Evolutionary conservation across 169 alveolate species (phyloP).

Genomic region (Eimeria tenella): DNA sequence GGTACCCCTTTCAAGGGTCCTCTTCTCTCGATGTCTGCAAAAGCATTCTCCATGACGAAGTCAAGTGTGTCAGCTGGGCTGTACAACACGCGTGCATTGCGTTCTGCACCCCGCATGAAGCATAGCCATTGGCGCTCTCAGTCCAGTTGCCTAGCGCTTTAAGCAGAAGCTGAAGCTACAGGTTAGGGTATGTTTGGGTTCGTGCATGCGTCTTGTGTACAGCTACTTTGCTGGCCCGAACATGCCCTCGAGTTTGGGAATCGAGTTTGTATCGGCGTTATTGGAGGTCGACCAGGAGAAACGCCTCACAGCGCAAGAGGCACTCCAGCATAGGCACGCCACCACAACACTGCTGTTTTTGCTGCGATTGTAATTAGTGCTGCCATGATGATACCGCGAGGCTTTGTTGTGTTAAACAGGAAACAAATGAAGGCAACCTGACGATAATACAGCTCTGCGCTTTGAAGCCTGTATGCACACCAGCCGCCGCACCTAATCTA

Average conservation of each 20-base stretch:
- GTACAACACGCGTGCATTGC: neutral
- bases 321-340: slow-evolving; percentile 30
- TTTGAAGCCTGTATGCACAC: too few species aligned
- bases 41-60: neutral
- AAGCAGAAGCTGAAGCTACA: too few species aligned
- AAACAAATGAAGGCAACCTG: too few species aligned
- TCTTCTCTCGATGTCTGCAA: neutral
- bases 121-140: too few species aligned
- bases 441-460: too few species aligned
- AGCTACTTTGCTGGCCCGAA: neutral
- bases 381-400: too few species aligned
- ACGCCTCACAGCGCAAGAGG: slow-evolving; percentile 41
- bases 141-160: neutral
- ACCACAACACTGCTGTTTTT: neutral
- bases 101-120: neutral
- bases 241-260: neutral
- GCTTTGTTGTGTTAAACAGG: too few species aligned
- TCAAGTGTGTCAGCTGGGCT: neutral
- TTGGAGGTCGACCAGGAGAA: slow-evolving; percentile 27
- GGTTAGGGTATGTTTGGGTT: too few species aligned
- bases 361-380: neutral
- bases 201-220: neutral
- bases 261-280: neutral
- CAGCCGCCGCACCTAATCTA: too few species aligned
- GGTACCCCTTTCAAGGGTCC: slow-evolving; percentile 82